phyloP scores from a whole-genome alignment of 2,329 filamentous ascomycete species.

The Fusarium pseudoanthophilum region DNA sequence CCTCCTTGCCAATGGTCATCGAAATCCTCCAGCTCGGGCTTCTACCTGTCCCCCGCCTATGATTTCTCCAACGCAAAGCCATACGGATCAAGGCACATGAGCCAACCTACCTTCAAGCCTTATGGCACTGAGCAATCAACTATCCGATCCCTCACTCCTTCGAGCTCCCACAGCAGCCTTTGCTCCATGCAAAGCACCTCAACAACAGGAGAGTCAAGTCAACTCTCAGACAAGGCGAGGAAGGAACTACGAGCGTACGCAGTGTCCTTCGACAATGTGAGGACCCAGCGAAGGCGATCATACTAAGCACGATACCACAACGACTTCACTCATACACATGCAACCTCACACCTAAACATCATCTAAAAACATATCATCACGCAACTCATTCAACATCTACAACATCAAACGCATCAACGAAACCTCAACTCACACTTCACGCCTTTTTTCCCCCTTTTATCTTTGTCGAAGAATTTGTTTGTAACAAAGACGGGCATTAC shows the following conservation, averaged over 20 bases:
- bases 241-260: constrained; percentile 87
- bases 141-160: constrained; percentile 68
- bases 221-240: constrained; percentile 79
- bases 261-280: constrained; percentile 86
- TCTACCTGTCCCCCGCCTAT: constrained; percentile 79
- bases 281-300: constrained; percentile 68
- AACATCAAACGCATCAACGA: constrained; percentile 32
- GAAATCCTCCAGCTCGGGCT: constrained; percentile 54
- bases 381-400: constrained; percentile 48
- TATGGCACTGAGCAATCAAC: constrained; percentile 36
- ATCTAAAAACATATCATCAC: constrained; percentile 36
- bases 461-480: constrained; percentile 48
- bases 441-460: constrained; percentile 33
- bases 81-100: constrained; percentile 62
- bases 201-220: constrained; percentile 62
- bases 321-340: constrained; percentile 11
- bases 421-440: constrained; percentile 33
- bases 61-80: constrained; percentile 75
- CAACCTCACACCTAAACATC: background rate
- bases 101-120: constrained; percentile 42
- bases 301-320: constrained; percentile 53
- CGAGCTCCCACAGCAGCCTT: constrained; percentile 85
- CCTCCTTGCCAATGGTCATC: constrained; percentile 63
- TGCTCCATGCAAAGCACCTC: constrained; percentile 78
- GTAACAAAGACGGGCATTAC: constrained; percentile 60